Conservation (phyloP, 2,329 filamentous ascomycete species). For the Arthrobotrys iridis region DNA sequence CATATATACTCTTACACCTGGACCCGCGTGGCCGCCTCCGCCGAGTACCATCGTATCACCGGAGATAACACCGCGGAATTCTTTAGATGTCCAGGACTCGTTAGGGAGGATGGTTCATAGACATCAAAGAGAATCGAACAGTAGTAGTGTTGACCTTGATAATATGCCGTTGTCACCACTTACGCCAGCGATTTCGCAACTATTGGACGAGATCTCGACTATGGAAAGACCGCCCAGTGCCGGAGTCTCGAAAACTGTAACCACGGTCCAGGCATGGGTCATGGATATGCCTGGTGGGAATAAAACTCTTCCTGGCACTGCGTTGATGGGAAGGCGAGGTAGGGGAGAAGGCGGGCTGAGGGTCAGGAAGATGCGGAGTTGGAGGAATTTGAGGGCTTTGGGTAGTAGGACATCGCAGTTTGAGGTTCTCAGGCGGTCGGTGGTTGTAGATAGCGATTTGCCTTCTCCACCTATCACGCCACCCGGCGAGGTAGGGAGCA, state of each 20-base stretch:
- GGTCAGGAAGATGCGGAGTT: conserved; percentile 50
- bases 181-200: conserved; percentile 18
- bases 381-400: conserved; percentile 47
- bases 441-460: background rate
- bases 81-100: conserved; percentile 25
- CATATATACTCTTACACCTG: conserved; percentile 45
- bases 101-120: conserved; percentile 3
- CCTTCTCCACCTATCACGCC: conserved; percentile 53
- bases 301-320: background rate
- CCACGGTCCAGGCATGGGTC: conserved; percentile 50
- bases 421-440: conserved; percentile 17
- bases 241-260: conserved; percentile 28
- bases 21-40: conserved; percentile 48
- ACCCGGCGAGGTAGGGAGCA: background rate
- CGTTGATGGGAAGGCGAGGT: conserved; percentile 5
- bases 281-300: conserved; percentile 41
- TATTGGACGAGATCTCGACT: conserved; percentile 41
- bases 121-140: conserved; percentile 14
- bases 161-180: conserved; percentile 33
- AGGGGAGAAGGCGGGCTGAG: conserved; percentile 7
- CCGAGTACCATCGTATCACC: conserved; percentile 38
- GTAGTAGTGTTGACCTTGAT: conserved; percentile 11
- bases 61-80: conserved; percentile 41
- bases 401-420: conserved; percentile 43
- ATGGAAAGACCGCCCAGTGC: conserved; percentile 40